Evolutionary conservation across 768 basidiomycete species (phyloP), one percentile per base, ranked within the genome.

Genomic region (Xerocomellus intermedius): DNA sequence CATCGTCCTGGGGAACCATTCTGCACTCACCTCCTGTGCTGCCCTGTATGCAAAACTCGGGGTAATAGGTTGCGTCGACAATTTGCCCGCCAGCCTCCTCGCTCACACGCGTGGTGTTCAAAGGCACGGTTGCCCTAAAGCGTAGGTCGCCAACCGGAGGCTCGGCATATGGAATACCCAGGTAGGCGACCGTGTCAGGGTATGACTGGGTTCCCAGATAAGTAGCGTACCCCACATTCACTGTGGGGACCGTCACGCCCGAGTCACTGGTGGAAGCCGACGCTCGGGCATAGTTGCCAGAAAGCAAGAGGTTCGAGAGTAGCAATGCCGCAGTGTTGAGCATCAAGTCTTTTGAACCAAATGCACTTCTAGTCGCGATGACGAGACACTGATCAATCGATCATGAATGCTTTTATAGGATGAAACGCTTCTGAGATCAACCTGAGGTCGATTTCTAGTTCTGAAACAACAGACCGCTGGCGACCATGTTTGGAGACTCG

Each of bases 1-100:
- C 17, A 43, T 22, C 24, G 5, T n/a, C 16, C 4, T 13, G 5
- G 28, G 5, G 24, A 39, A 42, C 24, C 13, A 32, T 8, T 17
- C n/a, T 14, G 8, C 4, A 57, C 73, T 52, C 50, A 79, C 81
- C 64, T 53, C 79, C 78, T 0, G 73, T 82, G 14, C 75, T 77
- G 7, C 82, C 83, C 67, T 86, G 85, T 36, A 86, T 67, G 57
- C 84, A 86, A 57, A 82, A 82, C 1, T 80, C 69, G 0, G 84
- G 82, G 59, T 86, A 80, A 36, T 71, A 53, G 1, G 77, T 79
- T 2, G 82, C 81, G 63, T 84, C 74, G n/a, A 86, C 60, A 17
- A 81, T 69, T 28, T 63, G 35, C 3, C 78, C 78, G 8, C 64
- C 61, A 2, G 72, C 57, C 41, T 73, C 72, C 22, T 59, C 45